Evolutionary conservation across 1,284 basidiomycete genomes (phyloP).

Genomic region (Microbotryum saponariae): DNA sequence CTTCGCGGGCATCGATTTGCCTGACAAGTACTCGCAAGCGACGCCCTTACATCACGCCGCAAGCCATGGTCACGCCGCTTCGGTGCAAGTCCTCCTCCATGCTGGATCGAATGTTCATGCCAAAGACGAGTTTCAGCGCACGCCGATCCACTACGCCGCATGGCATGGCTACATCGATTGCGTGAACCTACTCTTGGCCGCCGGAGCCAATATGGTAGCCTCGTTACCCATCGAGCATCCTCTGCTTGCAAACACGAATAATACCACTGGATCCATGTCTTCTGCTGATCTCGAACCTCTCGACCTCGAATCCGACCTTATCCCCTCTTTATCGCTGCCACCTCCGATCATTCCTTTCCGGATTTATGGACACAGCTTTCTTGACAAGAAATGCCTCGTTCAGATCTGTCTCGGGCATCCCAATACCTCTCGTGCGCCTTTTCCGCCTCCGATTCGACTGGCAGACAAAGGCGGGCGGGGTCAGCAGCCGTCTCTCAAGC

Average conservation of each 20-base stretch:
- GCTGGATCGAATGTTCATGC: slow-evolving; percentile 67
- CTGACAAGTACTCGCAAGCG: slow-evolving; percentile 97
- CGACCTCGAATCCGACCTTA: slow-evolving; percentile 59
- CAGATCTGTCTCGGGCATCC: slow-evolving; percentile 78
- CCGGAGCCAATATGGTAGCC: slow-evolving; percentile 39
- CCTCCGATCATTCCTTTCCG: slow-evolving; percentile 97
- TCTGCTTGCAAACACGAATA: neutral
- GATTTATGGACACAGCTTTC: slow-evolving; percentile 79
- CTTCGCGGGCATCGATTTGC: slow-evolving; percentile 59
- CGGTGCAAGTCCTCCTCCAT: slow-evolving; percentile 67
- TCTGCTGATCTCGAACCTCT: slow-evolving; percentile 29
- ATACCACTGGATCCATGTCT: slow-evolving; percentile 20
- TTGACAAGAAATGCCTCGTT: slow-evolving; percentile 74
- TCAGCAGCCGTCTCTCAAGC: slow-evolving; percentile 64
- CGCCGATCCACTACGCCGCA: slow-evolving; percentile 87
- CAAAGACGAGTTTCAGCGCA: slow-evolving; percentile 77
- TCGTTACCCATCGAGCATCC: neutral
- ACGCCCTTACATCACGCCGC: slow-evolving; percentile 95
- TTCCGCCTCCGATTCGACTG: slow-evolving; percentile 41
- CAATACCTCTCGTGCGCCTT: slow-evolving; percentile 27
- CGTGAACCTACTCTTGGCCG: slow-evolving; percentile 62
- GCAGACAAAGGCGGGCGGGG: slow-evolving; percentile 44
- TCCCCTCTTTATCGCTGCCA: slow-evolving; percentile 86
- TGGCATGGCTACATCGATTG: slow-evolving; percentile 91
- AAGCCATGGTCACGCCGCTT: slow-evolving; percentile 71